These are phyloP conservation scores for Pelargonium exstipulatum DNA, from an alignment of 441 rosid genomes.

Conservation along the genomic window DNA sequence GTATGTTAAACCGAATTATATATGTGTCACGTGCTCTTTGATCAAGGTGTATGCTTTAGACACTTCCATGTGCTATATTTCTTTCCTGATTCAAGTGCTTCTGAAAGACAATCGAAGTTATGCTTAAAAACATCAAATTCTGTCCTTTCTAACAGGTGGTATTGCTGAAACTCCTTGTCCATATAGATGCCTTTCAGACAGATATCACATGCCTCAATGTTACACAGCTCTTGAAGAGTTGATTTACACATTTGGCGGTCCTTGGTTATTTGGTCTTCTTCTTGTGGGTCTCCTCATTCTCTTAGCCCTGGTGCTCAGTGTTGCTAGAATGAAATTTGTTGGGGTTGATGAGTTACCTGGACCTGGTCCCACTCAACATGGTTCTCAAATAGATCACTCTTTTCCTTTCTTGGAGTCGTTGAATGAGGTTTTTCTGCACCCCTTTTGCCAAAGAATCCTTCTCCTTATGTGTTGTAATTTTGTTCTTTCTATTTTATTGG, in stretches of 20 bases:
- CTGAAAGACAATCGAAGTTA: neutral
- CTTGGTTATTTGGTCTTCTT: constrained; percentile 92
- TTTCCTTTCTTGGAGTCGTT: constrained; percentile 97
- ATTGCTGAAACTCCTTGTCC: constrained; percentile 90
- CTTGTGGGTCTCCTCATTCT: constrained; percentile 84
- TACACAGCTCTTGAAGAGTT: constrained; percentile 97
- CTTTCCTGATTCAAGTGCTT: constrained; percentile 10
- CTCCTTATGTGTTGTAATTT: neutral
- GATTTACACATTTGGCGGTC: constrained; percentile 98
- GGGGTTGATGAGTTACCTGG: constrained; percentile 95
- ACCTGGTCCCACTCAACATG: constrained; percentile 89
- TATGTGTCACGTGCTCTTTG: neutral
- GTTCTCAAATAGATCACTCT: constrained; percentile 90
- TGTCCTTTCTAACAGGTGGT: constrained; percentile 61
- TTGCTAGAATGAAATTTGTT: constrained; percentile 95
- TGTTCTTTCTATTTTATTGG: neutral
- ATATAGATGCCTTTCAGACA: constrained; percentile 76
- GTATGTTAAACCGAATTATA: neutral
- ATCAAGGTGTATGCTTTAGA: constrained; percentile 6
- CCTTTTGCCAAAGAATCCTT: constrained; percentile 2
- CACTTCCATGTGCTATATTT: neutral
- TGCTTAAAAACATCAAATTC: constrained; percentile 5
- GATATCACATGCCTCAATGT: constrained; percentile 96
- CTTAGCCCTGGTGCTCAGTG: constrained; percentile 93
- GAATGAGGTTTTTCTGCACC: constrained; percentile 65